Evolutionary conservation across 192 early-diverging fungal genomes (phyloP).

Genomic region (Nowakowskiella sp.): DNA sequence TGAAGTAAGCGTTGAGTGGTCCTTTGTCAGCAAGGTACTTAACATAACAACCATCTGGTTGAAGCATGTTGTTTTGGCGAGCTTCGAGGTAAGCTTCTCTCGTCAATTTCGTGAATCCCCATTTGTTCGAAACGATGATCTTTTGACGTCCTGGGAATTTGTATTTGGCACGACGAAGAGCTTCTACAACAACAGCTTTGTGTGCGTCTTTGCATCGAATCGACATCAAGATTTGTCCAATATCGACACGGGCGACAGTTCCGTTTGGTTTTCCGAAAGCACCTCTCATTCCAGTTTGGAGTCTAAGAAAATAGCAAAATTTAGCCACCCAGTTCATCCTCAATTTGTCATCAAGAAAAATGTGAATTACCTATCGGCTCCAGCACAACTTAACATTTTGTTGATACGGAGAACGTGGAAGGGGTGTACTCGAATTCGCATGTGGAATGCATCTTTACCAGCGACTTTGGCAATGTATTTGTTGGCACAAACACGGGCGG

Average conservation of each 20-base stretch:
- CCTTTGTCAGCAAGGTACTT: conserved; percentile 88
- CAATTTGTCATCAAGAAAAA: background rate
- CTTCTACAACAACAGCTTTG: conserved; percentile 88
- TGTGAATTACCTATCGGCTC: conserved; percentile 75
- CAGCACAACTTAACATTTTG: conserved; percentile 99
- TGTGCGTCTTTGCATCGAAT: conserved; percentile 91
- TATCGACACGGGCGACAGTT: conserved; percentile 92
- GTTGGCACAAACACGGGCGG: conserved; percentile 95
- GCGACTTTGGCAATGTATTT: conserved; percentile 96
- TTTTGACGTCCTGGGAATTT: conserved; percentile 99
- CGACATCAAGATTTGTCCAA: conserved; percentile 95
- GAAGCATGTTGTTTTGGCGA: conserved; percentile 66
- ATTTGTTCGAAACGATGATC: conserved; percentile 99
- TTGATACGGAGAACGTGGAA: conserved; percentile 99
- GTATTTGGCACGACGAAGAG: conserved; percentile 92
- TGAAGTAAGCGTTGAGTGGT: conserved; percentile 49
- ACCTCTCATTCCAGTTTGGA: conserved; percentile 99
- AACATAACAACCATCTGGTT: conserved; percentile 91
- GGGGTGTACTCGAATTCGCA: conserved; percentile 96
- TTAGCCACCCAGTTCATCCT: too few relatives aligned
- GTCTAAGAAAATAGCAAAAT: conserved; percentile 36
- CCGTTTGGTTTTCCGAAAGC: conserved; percentile 96
- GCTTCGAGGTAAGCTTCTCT: conserved; percentile 80
- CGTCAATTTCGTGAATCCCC: conserved; percentile 98
- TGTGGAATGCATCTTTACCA: conserved; percentile 99